Evolutionary conservation across 208 protist species (phyloP).

Genomic region (Trypanosoma caninum): DNA sequence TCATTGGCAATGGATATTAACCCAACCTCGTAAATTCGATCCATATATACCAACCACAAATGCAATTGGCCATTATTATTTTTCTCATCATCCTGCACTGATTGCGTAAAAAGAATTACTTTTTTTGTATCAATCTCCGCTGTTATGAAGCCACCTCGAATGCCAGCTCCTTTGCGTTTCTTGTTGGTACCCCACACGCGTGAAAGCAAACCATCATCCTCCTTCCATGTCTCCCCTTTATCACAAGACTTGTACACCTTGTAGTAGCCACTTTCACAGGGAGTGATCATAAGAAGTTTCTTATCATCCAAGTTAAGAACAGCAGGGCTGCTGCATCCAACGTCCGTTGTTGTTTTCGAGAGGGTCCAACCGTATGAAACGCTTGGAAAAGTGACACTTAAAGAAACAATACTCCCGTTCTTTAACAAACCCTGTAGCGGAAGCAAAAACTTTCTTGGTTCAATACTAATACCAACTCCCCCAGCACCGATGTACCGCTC

Average conservation of each 20-base stretch:
- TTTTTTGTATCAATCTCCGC: neutral
- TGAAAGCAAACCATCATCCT: neutral
- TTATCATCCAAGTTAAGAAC: neutral
- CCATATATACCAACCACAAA: neutral
- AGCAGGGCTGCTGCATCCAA: no score
- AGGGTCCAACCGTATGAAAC: no score
- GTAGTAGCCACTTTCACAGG: neutral
- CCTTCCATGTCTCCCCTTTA: neutral
- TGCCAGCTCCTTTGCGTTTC: neutral
- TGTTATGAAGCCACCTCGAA: neutral
- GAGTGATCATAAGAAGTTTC: neutral
- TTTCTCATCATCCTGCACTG: neutral
- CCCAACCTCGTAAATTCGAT: neutral
- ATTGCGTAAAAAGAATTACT: neutral
- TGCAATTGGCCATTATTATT: neutral
- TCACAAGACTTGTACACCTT: neutral
- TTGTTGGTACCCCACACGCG: neutral
- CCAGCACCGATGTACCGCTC: no score
- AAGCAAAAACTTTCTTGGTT: no score
- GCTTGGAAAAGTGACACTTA: no score
- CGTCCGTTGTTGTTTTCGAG: no score
- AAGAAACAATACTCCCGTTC: no score
- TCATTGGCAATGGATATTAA: neutral
- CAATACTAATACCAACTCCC: no score
- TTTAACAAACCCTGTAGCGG: no score